A percentile compares a stretch with the other conserved stretches of the same genome.
Conservation (phyloP, 768 basidiomycete species). For the Leccinum longicurvipes region DNA sequence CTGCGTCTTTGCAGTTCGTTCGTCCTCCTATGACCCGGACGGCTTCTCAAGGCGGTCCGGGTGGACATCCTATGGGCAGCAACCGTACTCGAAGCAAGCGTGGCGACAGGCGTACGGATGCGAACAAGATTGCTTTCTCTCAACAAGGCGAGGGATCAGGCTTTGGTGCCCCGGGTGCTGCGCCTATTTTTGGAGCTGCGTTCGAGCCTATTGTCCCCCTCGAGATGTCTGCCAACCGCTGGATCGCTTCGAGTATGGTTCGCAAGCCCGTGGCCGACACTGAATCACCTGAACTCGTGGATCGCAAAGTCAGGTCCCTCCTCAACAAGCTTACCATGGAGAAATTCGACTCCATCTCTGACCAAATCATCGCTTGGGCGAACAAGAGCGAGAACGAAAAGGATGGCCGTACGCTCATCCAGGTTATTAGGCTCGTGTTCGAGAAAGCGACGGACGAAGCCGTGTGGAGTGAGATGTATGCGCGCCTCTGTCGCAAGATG, state of each 20-base stretch:
- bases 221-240: constrained; percentile 76
- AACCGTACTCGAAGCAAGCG: constrained; percentile 78
- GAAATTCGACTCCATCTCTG: constrained; percentile 92
- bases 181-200: constrained; percentile 28
- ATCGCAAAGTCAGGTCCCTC: constrained; percentile 87
- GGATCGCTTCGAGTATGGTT: constrained; percentile 53
- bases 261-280: constrained; percentile 46
- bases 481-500: constrained; percentile 90
- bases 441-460: constrained; percentile 98
- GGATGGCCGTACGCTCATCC: constrained; percentile 90
- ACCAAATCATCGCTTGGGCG: constrained; percentile 93
- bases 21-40: constrained; percentile 71
- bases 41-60: constrained; percentile 59
- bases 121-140: constrained; percentile 40
- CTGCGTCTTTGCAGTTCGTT: constrained; percentile 46
- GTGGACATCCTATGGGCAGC: constrained; percentile 45
- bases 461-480: constrained; percentile 97
- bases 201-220: constrained; percentile 77
- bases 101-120: constrained; percentile 71
- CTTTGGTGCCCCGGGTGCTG: constrained; percentile 29
- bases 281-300: constrained; percentile 81
- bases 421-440: constrained; percentile 94
- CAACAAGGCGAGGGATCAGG: constrained; percentile 38
- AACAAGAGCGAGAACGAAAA: constrained; percentile 91
- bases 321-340: constrained; percentile 98